Base-by-base conservation (phyloP, 2,329 filamentous ascomycete genomes). In the Kalaharituber pfeilii region DNA sequence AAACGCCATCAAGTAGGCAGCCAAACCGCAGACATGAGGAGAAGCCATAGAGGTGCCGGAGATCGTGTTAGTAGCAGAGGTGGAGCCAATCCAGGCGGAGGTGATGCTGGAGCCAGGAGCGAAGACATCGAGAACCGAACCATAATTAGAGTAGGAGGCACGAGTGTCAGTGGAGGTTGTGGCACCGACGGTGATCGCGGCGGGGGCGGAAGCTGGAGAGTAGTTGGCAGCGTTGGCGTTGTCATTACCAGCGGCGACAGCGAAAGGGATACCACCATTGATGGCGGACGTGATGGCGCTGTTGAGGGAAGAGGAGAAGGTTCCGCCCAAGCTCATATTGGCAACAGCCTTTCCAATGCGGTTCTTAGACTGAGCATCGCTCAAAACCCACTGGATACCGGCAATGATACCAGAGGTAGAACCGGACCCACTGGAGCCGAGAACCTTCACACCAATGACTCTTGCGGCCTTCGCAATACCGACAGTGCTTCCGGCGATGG, bases 11-110 rank as follows among this genome's bases (percentile, higher is more conserved):
- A 85, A 69, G 67, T 84, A 85, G 26, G 79, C 80, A 13, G 78
- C 79, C 2, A 85, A 70, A 49, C 82, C 82, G 49, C 78, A 75
- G 53, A 84, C 73, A 65, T 84, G 80, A 1, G 81, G 81, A 11
- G 75, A 74, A 25, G 81, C 79, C 78, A 81, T 81, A 30, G 73
- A 78, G 5, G 79, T 82, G 29, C 79, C 79, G 13, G 70, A 74
- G 62, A 78, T 70, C 26, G 63, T 70, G 49, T 67, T 67, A n/a
- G 65, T 72, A 24, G 74, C 70, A 20, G 67, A 73, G 33, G 65
- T 67, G 50, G 64, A 63, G 30, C 70, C 69, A 53, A 66, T 68
- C 72, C 71, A 77, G 9, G 76, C 68, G 56, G 71, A 74, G 0
- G 70, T 62, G 26, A 75, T 68, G 53, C 64, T 62, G 9, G 67